Conservation (phyloP, 2,329 filamentous ascomycete genomes). For the Akanthomyces lecanii region DNA sequence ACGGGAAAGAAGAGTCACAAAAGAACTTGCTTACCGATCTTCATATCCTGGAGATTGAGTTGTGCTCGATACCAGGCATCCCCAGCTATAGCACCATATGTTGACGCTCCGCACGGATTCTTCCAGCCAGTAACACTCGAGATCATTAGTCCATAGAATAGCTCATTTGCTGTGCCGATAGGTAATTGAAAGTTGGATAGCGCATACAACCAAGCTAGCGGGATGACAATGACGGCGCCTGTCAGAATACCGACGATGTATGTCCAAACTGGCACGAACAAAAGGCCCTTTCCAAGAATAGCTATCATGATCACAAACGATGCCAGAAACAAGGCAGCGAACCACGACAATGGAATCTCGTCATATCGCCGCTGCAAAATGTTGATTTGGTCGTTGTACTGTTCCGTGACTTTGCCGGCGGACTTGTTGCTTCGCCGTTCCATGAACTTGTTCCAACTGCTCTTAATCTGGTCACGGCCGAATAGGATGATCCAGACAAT, state of each 20-base stretch:
- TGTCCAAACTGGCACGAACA: slow-evolving; percentile 58
- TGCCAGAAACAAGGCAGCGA: slow-evolving; percentile 38
- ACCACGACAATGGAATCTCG: slow-evolving; percentile 59
- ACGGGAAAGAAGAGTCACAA: too few relatives aligned
- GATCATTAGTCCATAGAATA: slow-evolving; percentile 58
- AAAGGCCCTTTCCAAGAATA: slow-evolving; percentile 45
- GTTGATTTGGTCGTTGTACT: slow-evolving; percentile 57
- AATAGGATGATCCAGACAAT: slow-evolving; percentile 57
- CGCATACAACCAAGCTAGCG: slow-evolving; percentile 56
- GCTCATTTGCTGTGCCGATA: slow-evolving; percentile 56
- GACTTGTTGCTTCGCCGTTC: slow-evolving; percentile 29
- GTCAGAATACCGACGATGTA: slow-evolving; percentile 54
- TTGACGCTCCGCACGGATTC: slow-evolving; percentile 54
- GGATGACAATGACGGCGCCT: slow-evolving; percentile 52
- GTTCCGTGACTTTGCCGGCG: slow-evolving; percentile 43
- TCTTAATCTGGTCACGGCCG: slow-evolving; percentile 44
- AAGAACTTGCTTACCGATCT: slow-evolving; percentile 40
- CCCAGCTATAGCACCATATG: slow-evolving; percentile 56
- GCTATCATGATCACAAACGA: slow-evolving; percentile 38
- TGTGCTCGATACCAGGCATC: slow-evolving; percentile 59
- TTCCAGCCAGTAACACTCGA: slow-evolving; percentile 46
- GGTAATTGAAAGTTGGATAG: slow-evolving; percentile 51
- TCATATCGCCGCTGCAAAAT: slow-evolving; percentile 53
- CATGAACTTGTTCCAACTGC: slow-evolving; percentile 41
- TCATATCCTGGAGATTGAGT: slow-evolving; percentile 57